Base-by-base conservation (phyloP, 2,329 filamentous ascomycete genomes). In the Zarea fungicola region DNA sequence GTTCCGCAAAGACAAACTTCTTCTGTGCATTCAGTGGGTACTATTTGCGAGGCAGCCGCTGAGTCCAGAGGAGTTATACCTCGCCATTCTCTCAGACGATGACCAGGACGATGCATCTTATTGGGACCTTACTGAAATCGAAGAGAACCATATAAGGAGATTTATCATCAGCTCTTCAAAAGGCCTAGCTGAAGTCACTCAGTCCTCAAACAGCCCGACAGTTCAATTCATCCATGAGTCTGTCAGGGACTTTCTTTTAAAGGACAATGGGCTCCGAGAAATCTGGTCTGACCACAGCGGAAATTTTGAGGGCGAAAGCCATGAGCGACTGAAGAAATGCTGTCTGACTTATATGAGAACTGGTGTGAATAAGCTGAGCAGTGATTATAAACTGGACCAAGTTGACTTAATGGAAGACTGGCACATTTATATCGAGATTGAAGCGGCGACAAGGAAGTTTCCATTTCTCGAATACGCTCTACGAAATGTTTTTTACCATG, bases 191-290 rank as follows among this genome's bases (percentile, higher is more conserved):
- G 71, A 76, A 49, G 48, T 64, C 1, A 69, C 64, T 0, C 62
- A 57, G 25, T 54, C 57, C 3, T 11, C 6, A 10, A 28, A 32
- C 6, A 32, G 14, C 5, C 26, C 23, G 5, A 14, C 9, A 2
- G 65, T 75, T 2, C 73, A 76, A 48, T 76, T 42, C 53, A 77
- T 78, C 7, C 75, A 79, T 31, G 72, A 77, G 52, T 74, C 75
- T 0, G 73, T 78, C 0, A 57, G 66, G 4, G 73, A 77, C 6
- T 77, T 73, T 25, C 56, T 78, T 0, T 32, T 73, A 1, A 64
- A 63, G 8, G 62, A 66, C 1, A 18, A 16, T 1, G 66, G 71
- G 0, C 48, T 70, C 0, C 25, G n/a, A 0, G 19, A 28, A 1
- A 23, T 61, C 1, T 47, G 52, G 52, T 40, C 46, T 0, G 42